A percentile compares a stretch with the other conserved stretches of the same genome.
These are phyloP conservation scores for Cylindrodendrum hubeiense DNA, from an alignment of 2,329 filamentous ascomycete genomes.

Conservation along the genomic window DNA sequence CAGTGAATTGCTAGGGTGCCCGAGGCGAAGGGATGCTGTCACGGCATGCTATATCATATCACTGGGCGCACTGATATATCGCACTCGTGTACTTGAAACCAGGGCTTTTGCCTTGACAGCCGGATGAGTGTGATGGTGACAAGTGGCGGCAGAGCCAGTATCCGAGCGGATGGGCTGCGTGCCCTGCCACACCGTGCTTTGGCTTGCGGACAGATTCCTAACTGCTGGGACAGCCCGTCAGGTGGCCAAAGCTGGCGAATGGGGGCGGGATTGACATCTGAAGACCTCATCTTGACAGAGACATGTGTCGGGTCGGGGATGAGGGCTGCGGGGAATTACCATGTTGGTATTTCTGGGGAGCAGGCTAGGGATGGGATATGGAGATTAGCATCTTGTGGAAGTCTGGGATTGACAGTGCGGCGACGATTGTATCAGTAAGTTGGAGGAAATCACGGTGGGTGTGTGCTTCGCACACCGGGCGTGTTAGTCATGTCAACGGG, in stretches of 20 bases:
- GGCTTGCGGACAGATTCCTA: neutral
- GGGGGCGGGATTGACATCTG: neutral
- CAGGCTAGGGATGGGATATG: neutral
- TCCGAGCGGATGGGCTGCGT: slow-evolving; percentile 15
- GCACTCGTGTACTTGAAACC: slow-evolving; percentile 11
- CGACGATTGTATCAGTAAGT: neutral
- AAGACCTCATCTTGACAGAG: neutral
- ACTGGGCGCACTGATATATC: neutral
- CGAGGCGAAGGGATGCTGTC: slow-evolving; percentile 1
- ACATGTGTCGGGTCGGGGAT: slow-evolving; percentile 7
- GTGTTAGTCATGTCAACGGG: neutral
- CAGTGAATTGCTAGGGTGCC: neutral
- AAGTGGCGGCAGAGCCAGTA: neutral
- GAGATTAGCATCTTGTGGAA: neutral
- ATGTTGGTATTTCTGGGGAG: neutral
- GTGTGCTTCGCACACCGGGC: too few relatives aligned
- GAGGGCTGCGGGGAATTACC: slow-evolving; percentile 9
- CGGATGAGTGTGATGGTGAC: neutral
- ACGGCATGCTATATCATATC: neutral
- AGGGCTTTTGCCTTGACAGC: slow-evolving; percentile 7
- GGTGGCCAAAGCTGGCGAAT: slow-evolving; percentile 15
- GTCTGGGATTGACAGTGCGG: neutral
- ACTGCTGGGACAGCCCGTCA: neutral
- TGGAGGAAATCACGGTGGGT: too few relatives aligned
- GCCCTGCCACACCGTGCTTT: slow-evolving; percentile 8